Conservation (phyloP, 352 stramenopile species). For the Phytophthora melonis region DNA sequence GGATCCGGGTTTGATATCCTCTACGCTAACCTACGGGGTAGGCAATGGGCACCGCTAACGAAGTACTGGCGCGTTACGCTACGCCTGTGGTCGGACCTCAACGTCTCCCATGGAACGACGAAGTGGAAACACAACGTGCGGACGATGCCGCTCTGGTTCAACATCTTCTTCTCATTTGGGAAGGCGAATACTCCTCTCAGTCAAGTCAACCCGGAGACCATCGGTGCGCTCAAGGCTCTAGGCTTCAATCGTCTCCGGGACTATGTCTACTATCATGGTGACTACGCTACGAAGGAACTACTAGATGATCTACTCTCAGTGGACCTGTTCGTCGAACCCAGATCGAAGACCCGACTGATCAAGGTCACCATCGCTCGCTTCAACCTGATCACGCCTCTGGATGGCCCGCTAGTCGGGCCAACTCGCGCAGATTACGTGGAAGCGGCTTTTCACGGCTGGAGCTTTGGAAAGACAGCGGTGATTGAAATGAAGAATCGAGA, state of each 20-base stretch:
- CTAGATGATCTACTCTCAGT: neutral
- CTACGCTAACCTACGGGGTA: neutral
- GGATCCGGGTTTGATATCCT: neutral
- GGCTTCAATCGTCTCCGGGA: conserved; percentile 12
- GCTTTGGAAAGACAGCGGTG: neutral
- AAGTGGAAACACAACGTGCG: neutral
- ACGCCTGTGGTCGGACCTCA: neutral
- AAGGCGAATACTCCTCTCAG: neutral
- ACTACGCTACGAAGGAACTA: neutral
- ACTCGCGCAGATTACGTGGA: neutral
- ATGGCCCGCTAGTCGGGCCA: neutral
- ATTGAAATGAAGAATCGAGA: conserved; percentile 2
- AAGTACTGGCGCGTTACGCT: neutral
- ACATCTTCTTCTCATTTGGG: conserved; percentile 14
- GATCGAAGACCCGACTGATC: conserved; percentile 5
- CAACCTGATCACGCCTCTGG: neutral
- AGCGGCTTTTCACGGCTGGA: conserved; percentile 11
- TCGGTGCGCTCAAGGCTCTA: neutral
- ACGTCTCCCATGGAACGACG: neutral
- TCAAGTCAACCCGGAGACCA: neutral
- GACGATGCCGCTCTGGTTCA: conserved; percentile 18
- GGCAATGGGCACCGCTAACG: neutral
- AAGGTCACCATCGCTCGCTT: neutral
- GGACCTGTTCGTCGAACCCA: neutral
- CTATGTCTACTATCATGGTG: conserved; percentile 2